Percentiles rank a stretch among this genome's conserved stretches.
phyloP scores from a whole-genome alignment of 2,329 filamentous ascomycete genomes.

The Rosellinia necatrix region DNA sequence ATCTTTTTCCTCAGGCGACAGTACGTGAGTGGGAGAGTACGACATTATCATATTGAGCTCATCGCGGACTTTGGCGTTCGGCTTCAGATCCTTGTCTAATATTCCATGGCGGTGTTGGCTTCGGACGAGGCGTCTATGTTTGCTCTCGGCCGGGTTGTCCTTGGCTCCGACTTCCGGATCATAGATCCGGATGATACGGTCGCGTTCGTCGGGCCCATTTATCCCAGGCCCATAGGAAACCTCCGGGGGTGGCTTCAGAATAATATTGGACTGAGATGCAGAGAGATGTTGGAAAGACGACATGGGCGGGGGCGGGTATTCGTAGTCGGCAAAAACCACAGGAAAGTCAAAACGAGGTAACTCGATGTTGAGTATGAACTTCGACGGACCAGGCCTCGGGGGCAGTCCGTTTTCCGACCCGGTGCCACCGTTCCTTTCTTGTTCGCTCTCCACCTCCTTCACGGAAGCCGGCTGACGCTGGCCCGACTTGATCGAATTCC shows the following conservation, averaged over 20 bases:
- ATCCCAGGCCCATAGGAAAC: slow-evolving; percentile 91
- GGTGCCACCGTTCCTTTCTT: slow-evolving; percentile 40
- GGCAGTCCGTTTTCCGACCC: slow-evolving; percentile 50
- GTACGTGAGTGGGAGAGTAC: slow-evolving; percentile 87
- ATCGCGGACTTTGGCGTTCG: slow-evolving; percentile 93
- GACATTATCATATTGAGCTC: slow-evolving; percentile 89
- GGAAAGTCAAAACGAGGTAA: slow-evolving; percentile 95
- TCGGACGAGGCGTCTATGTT: slow-evolving; percentile 88
- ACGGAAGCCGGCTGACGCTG: slow-evolving; percentile 50
- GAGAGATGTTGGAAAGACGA: slow-evolving; percentile 72
- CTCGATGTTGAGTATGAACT: slow-evolving; percentile 86
- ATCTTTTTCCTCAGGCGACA: slow-evolving; percentile 91
- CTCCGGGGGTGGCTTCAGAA: slow-evolving; percentile 80
- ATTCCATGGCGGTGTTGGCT: slow-evolving; percentile 91
- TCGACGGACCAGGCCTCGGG: slow-evolving; percentile 50
- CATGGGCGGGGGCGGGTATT: slow-evolving; percentile 84
- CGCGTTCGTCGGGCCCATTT: slow-evolving; percentile 63
- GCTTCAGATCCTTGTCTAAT: slow-evolving; percentile 91
- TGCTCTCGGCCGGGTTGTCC: slow-evolving; percentile 93
- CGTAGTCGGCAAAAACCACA: slow-evolving; percentile 90
- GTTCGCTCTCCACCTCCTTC: slow-evolving; percentile 42
- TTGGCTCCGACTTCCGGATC: slow-evolving; percentile 88
- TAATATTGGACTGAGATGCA: slow-evolving; percentile 68
- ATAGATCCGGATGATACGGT: slow-evolving; percentile 80
- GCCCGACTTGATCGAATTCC: slow-evolving; percentile 63